Base-by-base conservation (phyloP, 257 asterid species). In the Eucommia ulmoides region DNA sequence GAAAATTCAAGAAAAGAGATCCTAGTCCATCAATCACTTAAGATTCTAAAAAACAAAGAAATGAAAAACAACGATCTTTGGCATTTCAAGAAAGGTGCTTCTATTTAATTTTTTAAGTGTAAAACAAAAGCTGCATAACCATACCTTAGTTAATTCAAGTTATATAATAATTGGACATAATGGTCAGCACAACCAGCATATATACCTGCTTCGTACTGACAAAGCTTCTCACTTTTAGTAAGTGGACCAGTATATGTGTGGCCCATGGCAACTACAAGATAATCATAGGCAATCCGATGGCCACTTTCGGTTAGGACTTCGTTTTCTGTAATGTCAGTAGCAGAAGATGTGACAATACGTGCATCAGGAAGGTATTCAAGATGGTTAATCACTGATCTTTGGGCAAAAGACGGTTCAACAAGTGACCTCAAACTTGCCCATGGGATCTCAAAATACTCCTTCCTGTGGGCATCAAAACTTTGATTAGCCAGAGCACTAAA, bases 191-290 rank as follows among this genome's bases (percentile, higher is more conserved):
- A 35, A n/a, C 24, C 23, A 25, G 15, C 16, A 38, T 41, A 22
- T 93, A 73, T 55, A 89, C 96, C 97, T 59, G 73, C 69, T 71
- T 74, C 69, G 66, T 74, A 91, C 64, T 58, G 23, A 23, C 38
- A 56, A 56, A 86, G 69, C 78, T 65, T 81, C 68, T 76, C 95
- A 1, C 50, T 3, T 67, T 55, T 79, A 2, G 87, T 62, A 29
- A 12, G 48, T 54, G 67, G 64, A 21, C 74, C 69, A 2, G 59
- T n/a, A 25, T 55, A 74, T 9, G 41, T 52, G 55, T 83, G 98
- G 20, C 98, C 98, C 14, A 95, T 83, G 54, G 98, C 94, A 48
- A 91, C 54, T 56, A 86, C 87, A 49, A 86, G 94, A 72, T 80
- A 91, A 66, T 91, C 95, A 46, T 73, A 91, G 2, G 62, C 72